phyloP scores from a whole-genome alignment of 2,329 filamentous ascomycete species.

The Cytospora mali region DNA sequence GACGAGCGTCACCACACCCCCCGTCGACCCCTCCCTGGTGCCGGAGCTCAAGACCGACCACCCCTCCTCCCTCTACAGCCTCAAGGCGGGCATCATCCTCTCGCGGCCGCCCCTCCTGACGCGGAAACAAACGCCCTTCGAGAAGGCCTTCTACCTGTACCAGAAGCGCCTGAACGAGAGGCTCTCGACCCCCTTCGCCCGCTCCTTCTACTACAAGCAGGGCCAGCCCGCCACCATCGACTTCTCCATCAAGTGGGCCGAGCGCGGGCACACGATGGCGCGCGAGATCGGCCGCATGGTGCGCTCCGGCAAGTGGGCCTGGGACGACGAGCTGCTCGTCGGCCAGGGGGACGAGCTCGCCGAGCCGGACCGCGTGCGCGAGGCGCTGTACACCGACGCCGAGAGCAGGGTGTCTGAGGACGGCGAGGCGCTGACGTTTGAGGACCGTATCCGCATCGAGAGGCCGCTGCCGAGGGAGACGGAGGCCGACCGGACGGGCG shows the following conservation, averaged over 20 bases:
- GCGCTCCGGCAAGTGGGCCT: slow-evolving; percentile 64
- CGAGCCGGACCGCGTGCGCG: slow-evolving; percentile 64
- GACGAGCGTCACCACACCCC: slow-evolving; percentile 32
- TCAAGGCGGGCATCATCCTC: slow-evolving; percentile 73
- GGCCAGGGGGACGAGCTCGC: slow-evolving; percentile 74
- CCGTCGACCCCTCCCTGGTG: slow-evolving; percentile 33
- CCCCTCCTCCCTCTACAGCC: slow-evolving; percentile 44
- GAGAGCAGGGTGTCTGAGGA: slow-evolving; percentile 64
- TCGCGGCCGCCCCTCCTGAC: slow-evolving; percentile 89
- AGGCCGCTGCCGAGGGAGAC: slow-evolving; percentile 70
- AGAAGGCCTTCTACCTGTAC: slow-evolving; percentile 94
- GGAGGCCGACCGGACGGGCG: slow-evolving; percentile 75
- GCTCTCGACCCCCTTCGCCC: slow-evolving; percentile 80
- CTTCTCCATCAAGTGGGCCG: slow-evolving; percentile 83
- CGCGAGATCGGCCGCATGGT: slow-evolving; percentile 86
- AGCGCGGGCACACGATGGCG: slow-evolving; percentile 72
- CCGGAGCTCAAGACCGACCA: slow-evolving; percentile 26
- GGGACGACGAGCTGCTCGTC: slow-evolving; percentile 89
- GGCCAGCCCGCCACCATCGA: slow-evolving; percentile 83
- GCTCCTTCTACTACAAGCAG: slow-evolving; percentile 93
- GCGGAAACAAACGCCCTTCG: slow-evolving; percentile 80
- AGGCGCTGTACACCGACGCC: slow-evolving; percentile 74
- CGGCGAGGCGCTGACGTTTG: slow-evolving; percentile 59
- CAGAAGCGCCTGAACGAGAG: slow-evolving; percentile 96
- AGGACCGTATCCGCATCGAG: slow-evolving; percentile 68